Conservation (phyloP, 2,329 filamentous ascomycete species). For the Plectosphaerella sp. region DNA sequence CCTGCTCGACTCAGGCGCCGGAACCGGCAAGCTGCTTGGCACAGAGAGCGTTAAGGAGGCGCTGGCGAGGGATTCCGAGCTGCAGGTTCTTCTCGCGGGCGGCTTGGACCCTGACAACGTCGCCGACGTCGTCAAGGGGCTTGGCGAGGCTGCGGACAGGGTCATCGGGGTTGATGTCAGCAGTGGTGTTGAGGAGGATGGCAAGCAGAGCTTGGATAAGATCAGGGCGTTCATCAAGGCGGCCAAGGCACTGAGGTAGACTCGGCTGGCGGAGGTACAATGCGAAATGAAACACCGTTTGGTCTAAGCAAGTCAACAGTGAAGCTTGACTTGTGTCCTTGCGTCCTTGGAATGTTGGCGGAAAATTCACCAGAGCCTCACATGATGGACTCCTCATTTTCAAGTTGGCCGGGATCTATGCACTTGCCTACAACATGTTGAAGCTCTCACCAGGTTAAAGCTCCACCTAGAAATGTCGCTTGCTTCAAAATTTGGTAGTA, state of each 20-base stretch:
- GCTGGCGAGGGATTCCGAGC: constrained; percentile 62
- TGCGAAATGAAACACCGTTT: too few species aligned
- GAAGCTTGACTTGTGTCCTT: too few species aligned
- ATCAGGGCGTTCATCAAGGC: constrained; percentile 76
- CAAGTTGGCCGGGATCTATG: too few species aligned
- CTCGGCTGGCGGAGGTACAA: too few species aligned
- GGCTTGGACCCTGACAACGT: constrained; percentile 82
- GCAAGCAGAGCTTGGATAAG: constrained; percentile 74
- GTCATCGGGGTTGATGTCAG: constrained; percentile 88
- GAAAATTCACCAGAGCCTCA: too few species aligned
- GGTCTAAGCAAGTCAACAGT: too few species aligned
- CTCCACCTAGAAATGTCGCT: too few species aligned
- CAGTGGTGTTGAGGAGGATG: constrained; percentile 84
- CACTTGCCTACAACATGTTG: too few species aligned
- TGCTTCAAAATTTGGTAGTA: too few species aligned
- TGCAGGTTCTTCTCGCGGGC: constrained; percentile 78
- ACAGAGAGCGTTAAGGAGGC: constrained; percentile 62
- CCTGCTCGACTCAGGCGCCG: constrained; percentile 81
- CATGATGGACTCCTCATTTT: too few species aligned
- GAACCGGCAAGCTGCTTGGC: constrained; percentile 77
- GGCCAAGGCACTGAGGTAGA: constrained; percentile 53
- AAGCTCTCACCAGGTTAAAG: too few species aligned
- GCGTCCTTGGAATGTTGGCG: too few species aligned
- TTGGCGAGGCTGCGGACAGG: constrained; percentile 54
- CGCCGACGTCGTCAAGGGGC: constrained; percentile 53